phyloP scores from a whole-genome alignment of 352 stramenopile species.

The Phytopythium vexans region DNA sequence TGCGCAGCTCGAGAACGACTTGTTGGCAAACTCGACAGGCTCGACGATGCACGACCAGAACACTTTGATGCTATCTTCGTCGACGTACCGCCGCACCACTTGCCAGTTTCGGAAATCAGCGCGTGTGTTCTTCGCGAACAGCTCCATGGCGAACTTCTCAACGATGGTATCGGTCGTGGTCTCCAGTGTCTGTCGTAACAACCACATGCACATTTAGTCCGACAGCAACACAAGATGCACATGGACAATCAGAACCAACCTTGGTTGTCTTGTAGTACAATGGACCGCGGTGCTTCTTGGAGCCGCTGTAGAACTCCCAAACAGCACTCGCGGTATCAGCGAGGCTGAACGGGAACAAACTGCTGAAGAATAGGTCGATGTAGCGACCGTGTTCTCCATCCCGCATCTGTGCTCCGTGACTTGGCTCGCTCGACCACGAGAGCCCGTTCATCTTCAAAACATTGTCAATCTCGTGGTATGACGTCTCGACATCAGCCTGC shows the following conservation, averaged over 20 bases:
- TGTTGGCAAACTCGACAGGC: conserved; percentile 39
- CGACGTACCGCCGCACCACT: conserved; percentile 36
- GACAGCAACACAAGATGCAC: neutral
- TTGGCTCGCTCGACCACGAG: neutral
- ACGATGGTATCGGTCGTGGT: conserved; percentile 1
- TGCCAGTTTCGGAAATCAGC: conserved; percentile 31
- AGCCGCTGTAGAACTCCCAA: conserved; percentile 18
- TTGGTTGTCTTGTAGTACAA: conserved; percentile 17
- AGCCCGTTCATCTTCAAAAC: conserved; percentile 20
- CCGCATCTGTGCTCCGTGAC: conserved; percentile 10
- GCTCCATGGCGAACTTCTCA: conserved; percentile 6
- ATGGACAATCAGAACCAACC: neutral
- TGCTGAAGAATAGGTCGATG: conserved; percentile 21
- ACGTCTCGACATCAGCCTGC: conserved; percentile 6
- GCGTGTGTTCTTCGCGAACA: conserved; percentile 2
- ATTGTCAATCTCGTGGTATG: conserved; percentile 12
- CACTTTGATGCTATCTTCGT: conserved; percentile 35
- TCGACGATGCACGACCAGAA: conserved; percentile 21
- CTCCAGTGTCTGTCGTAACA: conserved; percentile 3
- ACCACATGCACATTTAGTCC: neutral
- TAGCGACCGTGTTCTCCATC: conserved; percentile 17
- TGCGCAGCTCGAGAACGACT: conserved; percentile 30
- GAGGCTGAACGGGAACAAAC: conserved; percentile 13
- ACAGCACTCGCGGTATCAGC: conserved; percentile 8
- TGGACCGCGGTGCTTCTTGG: too few species aligned